Percentiles rank a stretch among this genome's conserved stretches.
These are phyloP conservation scores for Purshia tridentata DNA, from an alignment of 306 rosid species.

Conservation along the genomic window DNA sequence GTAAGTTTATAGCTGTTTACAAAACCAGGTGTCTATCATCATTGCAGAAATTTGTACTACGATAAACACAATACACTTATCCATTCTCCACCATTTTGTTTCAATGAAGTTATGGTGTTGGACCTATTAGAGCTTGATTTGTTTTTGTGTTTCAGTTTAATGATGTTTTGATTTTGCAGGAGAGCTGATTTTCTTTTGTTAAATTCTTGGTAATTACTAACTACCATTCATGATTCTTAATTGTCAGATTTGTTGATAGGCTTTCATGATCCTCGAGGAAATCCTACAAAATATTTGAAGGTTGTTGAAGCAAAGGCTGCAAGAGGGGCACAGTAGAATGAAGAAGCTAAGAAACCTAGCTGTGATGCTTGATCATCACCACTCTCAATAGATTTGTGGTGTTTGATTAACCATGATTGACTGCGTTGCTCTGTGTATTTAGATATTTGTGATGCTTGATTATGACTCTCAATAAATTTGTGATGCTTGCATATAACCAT, in stretches of 20 bases:
- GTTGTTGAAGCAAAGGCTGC: constrained; percentile 71
- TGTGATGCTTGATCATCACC: too few relatives aligned
- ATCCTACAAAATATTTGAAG: constrained; percentile 65
- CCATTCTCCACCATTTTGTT: not conserved
- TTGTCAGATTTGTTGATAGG: constrained; percentile 70
- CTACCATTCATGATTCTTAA: constrained; percentile 12
- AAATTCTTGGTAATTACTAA: constrained; percentile 2
- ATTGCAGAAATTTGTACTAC: too few relatives aligned
- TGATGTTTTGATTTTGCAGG: not conserved
- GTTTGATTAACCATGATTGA: too few relatives aligned
- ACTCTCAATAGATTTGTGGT: too few relatives aligned
- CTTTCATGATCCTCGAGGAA: constrained; percentile 45
- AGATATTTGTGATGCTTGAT: too few relatives aligned
- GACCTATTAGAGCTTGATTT: not conserved
- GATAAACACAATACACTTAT: too few relatives aligned
- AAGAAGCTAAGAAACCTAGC: too few relatives aligned
- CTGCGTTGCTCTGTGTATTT: too few relatives aligned
- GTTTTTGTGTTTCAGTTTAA: too few relatives aligned
- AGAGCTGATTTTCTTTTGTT: not conserved
- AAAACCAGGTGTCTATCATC: not conserved
- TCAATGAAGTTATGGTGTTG: not conserved
- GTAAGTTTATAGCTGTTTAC: not conserved
- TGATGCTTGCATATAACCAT: too few relatives aligned
- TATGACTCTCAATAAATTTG: too few relatives aligned
- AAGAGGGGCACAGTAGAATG: constrained; percentile 63